Percentiles rank a stretch among this genome's conserved stretches.
Conservation (phyloP, 1,139 yeast genomes). For the Zygosaccharomyces sapae region DNA sequence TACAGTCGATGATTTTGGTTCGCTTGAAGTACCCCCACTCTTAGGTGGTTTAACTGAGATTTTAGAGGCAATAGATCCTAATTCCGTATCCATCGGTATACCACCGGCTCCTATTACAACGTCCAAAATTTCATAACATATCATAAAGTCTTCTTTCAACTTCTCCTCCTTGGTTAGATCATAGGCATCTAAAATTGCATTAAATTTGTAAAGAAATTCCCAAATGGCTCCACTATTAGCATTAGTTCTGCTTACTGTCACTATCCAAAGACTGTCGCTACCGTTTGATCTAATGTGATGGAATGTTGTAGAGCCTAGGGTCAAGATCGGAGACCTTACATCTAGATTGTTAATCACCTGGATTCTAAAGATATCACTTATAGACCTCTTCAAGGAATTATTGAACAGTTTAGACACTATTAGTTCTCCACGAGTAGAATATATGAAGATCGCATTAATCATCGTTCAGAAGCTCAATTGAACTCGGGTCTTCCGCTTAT, state of each 20-base stretch:
- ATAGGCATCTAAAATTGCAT: conserved; percentile 24
- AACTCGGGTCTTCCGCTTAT: background rate
- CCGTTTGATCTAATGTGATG: conserved; percentile 62
- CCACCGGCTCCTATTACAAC: conserved; percentile 73
- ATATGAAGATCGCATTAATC: conserved; percentile 78
- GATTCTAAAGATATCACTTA: conserved; percentile 86
- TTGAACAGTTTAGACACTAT: conserved; percentile 70
- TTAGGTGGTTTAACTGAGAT: conserved; percentile 28
- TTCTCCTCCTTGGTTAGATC: conserved; percentile 27
- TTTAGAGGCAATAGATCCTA: conserved; percentile 39
- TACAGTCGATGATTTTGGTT: conserved; percentile 6
- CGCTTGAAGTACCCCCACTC: background rate
- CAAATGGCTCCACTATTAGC: conserved; percentile 80
- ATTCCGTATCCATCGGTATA: conserved; percentile 70
- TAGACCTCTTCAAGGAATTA: conserved; percentile 64
- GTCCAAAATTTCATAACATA: conserved; percentile 72
- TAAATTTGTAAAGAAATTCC: conserved; percentile 67
- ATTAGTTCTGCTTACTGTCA: conserved; percentile 83
- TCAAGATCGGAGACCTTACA: conserved; percentile 73
- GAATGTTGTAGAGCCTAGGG: conserved; percentile 90
- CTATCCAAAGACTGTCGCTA: conserved; percentile 60
- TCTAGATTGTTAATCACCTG: conserved; percentile 72
- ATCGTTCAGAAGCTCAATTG: conserved; percentile 35
- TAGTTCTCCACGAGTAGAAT: conserved; percentile 80
- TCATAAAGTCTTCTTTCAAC: conserved; percentile 56